These are phyloP conservation scores for Notholithocarpus densiflorus DNA, from an alignment of 306 rosid genomes.

Conservation along the genomic window DNA sequence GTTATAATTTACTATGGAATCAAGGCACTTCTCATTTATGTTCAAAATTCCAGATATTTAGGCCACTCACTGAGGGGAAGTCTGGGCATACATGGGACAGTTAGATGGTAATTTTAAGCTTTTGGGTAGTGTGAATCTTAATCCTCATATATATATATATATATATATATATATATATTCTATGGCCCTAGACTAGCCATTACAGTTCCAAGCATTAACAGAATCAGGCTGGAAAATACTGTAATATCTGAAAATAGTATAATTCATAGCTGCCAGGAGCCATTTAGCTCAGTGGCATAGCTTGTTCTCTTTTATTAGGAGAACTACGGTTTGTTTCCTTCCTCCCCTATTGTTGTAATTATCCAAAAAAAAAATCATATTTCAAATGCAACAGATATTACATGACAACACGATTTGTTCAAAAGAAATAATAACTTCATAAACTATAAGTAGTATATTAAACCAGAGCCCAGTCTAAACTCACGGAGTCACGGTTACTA, in stretches of 20 bases:
- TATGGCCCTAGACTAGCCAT: neutral
- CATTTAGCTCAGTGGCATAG: too few relatives aligned
- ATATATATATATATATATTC: neutral
- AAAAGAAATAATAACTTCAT: neutral
- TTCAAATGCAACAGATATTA: neutral
- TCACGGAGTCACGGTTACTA: neutral
- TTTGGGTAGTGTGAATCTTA: neutral
- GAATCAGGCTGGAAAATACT: neutral
- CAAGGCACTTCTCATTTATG: neutral
- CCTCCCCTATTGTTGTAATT: too few relatives aligned
- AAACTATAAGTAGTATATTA: neutral
- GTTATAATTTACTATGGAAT: neutral
- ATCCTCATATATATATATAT: neutral
- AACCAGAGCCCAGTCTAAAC: neutral
- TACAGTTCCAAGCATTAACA: neutral
- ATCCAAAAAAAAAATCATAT: neutral
- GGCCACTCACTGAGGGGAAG: neutral
- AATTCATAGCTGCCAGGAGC: too few relatives aligned
- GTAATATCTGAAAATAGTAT: neutral
- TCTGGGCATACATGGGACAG: neutral
- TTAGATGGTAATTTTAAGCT: neutral
- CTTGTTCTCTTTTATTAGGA: too few relatives aligned
- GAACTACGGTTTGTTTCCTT: too few relatives aligned
- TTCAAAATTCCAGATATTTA: neutral
- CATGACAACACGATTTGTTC: neutral